Base-by-base conservation (phyloP, 75 land plant species). In the Sequoiadendron giganteum region DNA sequence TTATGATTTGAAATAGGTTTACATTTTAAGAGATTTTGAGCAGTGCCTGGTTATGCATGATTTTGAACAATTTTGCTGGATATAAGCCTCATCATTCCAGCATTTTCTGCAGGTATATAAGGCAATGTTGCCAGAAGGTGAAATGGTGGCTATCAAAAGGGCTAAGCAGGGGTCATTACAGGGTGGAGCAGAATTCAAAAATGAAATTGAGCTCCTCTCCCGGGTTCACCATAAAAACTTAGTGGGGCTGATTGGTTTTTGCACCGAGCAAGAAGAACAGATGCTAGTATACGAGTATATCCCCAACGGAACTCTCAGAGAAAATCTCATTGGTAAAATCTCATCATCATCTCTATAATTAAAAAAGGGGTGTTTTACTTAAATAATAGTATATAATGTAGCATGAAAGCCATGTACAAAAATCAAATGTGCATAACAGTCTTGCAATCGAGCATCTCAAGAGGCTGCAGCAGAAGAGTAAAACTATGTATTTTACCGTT, bases 121-220 rank as follows among this genome's bases (percentile, higher is more conserved):
- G 85, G 97, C 93, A 42, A 87, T 84, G 8, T 87, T 95, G 10
- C 42, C 88, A 36, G 88, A 88, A 86, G 96, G 95, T 49, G 93
- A 92, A 85, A 56, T 90, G 49, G 93, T 97, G 47, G 99, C 99
- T 0, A 93, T 97, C 81, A 97, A 97, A 89, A 92, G 97, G 90
- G 94, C 97, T 38, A 88, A 94, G 81, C 91, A 93, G 77, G 94
- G 92, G 30, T 95, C 99, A 43, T 32, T 52, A 32, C 93, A 92
- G 54, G 88, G 91, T 42, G 93, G 86, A 21, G 16, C 68, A 3
- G 90, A 92, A 79, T 92, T 92, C 86, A 92, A 90, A 48, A 88
- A 42, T 19, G 93, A 92, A 85, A 88, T 92, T 47, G 93, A 92
- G 90, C 83, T 92, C 6, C 55, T 92, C 8, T 92, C 91, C 5